A percentile compares a stretch with the other conserved stretches of the same genome.
phyloP scores from a whole-genome alignment of 345 rosid species.

The Eucalyptus curtisii region DNA sequence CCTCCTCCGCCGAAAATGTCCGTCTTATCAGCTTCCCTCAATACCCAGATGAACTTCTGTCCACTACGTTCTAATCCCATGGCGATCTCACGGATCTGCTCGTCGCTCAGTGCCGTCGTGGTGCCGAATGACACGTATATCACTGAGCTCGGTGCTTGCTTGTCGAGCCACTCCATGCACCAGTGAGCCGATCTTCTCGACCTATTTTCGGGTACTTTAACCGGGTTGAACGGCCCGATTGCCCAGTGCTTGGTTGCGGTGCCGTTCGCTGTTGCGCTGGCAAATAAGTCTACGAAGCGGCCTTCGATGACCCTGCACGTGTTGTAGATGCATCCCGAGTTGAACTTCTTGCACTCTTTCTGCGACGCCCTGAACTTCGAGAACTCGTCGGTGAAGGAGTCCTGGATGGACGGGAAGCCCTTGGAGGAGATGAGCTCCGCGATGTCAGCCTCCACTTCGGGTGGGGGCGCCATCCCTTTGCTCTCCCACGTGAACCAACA shows the following conservation, averaged over 20 bases:
- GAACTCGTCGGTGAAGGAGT: constrained; percentile 26
- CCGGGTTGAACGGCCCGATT: constrained; percentile 3
- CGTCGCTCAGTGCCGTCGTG: not conserved
- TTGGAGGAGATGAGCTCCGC: not conserved
- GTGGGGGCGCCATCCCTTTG: not conserved
- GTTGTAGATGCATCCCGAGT: not conserved
- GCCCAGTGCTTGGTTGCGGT: not conserved
- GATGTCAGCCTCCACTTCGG: not conserved
- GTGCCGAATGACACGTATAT: constrained; percentile 11
- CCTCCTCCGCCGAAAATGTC: constrained; percentile 18
- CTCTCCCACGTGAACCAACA: not conserved
- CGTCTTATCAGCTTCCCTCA: constrained; percentile 48
- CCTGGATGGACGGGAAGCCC: not conserved
- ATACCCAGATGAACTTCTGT: constrained; percentile 49
- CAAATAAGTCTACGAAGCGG: not conserved
- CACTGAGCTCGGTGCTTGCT: constrained; percentile 1
- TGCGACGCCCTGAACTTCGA: not conserved
- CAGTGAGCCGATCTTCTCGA: not conserved
- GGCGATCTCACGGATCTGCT: constrained; percentile 6
- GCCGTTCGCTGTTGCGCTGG: not conserved
- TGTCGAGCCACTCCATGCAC: constrained; percentile 13
- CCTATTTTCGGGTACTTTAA: not conserved
- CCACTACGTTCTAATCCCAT: constrained; percentile 9
- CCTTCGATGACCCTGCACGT: not conserved
- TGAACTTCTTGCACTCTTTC: not conserved